These are phyloP conservation scores for Naganishia vishniacii DNA, from an alignment of 768 basidiomycete species.

Conservation along the genomic window DNA sequence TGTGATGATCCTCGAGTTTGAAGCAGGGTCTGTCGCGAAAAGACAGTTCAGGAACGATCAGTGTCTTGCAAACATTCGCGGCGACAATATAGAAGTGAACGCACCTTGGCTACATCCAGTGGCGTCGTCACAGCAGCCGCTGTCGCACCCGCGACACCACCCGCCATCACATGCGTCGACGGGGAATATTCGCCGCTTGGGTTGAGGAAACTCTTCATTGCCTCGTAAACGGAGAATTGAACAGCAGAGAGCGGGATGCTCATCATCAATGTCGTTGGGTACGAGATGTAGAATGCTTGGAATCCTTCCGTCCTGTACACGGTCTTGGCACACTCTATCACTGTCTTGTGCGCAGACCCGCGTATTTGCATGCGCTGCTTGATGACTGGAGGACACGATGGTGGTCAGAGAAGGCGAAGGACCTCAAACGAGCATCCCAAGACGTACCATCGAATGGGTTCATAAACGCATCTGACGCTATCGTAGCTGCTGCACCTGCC, in stretches of 20 bases:
- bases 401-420: constrained; percentile 21
- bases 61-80: neutral
- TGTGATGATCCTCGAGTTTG: constrained; percentile 89
- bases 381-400: constrained; percentile 62
- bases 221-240: constrained; percentile 94
- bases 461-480: constrained; percentile 95
- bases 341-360: constrained; percentile 82
- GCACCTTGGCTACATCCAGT: constrained; percentile 82
- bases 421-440: no score
- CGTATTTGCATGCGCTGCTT: constrained; percentile 99
- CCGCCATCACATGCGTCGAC: constrained; percentile 82
- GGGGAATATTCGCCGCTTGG: constrained; percentile 83
- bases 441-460: constrained; percentile 95
- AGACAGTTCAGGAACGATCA: neutral
- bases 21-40: constrained; percentile 72
- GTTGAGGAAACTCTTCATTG: constrained; percentile 78
- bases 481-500: constrained; percentile 89
- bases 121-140: constrained; percentile 95
- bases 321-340: constrained; percentile 73
- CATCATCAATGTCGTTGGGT: constrained; percentile 94
- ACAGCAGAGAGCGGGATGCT: constrained; percentile 97
- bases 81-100: no score
- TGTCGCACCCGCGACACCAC: constrained; percentile 84
- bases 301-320: constrained; percentile 83
- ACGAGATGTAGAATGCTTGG: constrained; percentile 91